These are phyloP conservation scores for Buddleja alternifolia DNA, from an alignment of 257 asterid genomes.

Conservation along the genomic window DNA sequence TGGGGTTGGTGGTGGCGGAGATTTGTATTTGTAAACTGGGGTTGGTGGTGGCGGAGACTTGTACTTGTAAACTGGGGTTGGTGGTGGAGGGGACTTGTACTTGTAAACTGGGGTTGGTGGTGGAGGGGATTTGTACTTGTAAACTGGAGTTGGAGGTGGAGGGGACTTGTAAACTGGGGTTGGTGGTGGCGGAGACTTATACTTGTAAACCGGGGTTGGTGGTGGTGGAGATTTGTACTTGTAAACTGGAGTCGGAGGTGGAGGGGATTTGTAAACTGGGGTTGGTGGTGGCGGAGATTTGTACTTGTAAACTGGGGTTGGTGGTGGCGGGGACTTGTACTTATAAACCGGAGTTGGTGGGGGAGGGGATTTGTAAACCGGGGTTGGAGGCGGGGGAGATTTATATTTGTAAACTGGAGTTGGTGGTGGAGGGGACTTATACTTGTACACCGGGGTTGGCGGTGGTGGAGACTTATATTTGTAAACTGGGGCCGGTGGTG, in stretches of 20 bases:
- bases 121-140: conserved; percentile 19
- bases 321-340: conserved; percentile 24
- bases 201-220: not conserved
- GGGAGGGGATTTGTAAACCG: conserved; percentile 31
- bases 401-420: too few species aligned
- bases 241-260: too few species aligned
- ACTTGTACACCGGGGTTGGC: too few species aligned
- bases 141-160: not conserved
- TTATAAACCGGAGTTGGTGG: conserved; percentile 9
- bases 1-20: conserved; percentile 29
- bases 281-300: conserved; percentile 27
- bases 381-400: too few species aligned
- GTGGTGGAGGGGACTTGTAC: conserved; percentile 28
- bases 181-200: conserved; percentile 18
- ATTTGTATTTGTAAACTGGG: conserved; percentile 12
- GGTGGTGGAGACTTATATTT: conserved; percentile 26
- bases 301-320: not conserved
- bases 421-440: too few species aligned
- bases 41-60: conserved; percentile 32
- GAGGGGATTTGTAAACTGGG: too few species aligned
- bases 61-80: not conserved
- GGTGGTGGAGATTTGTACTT: too few species aligned
- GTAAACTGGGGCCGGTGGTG: conserved; percentile 3
- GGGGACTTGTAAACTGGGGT: conserved; percentile 19
- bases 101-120: conserved; percentile 12